phyloP scores from a whole-genome alignment of 257 asterid genomes.

The Gentiana macrophylla region DNA sequence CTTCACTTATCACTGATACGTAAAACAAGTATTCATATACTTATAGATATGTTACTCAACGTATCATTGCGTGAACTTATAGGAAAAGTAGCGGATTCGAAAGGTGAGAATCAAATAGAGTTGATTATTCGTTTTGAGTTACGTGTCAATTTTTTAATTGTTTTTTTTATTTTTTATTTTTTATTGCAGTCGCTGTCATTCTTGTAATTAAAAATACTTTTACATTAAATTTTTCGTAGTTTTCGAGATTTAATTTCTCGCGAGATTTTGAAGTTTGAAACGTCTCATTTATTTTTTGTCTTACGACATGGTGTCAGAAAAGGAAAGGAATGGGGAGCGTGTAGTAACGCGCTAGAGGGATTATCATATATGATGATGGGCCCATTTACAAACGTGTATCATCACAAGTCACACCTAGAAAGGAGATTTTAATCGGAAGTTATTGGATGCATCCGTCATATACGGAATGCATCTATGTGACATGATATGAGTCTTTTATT shows the following conservation, averaged over 20 bases:
- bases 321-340: constrained; percentile 10
- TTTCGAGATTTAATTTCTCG: too few species aligned
- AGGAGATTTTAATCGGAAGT: background rate
- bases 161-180: background rate
- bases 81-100: constrained; percentile 79
- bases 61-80: constrained; percentile 38
- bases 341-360: background rate
- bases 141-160: too few species aligned
- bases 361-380: constrained; percentile 13
- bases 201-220: background rate
- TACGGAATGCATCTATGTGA: too few species aligned
- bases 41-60: too few species aligned
- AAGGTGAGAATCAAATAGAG: constrained; percentile 47
- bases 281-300: constrained; percentile 1
- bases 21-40: too few species aligned
- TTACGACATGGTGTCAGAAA: constrained; percentile 18
- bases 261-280: background rate
- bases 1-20: constrained; percentile 38
- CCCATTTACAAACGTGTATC: constrained; percentile 4
- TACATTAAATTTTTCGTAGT: background rate
- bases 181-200: background rate
- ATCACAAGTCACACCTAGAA: background rate
- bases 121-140: constrained; percentile 62
- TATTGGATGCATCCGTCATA: too few species aligned
- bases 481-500: too few species aligned